A percentile compares a stretch with the other conserved stretches of the same genome.
These are phyloP conservation scores for Aspergillus egyptiacus DNA, from an alignment of 495 filamentous ascomycete species.

Conservation along the genomic window DNA sequence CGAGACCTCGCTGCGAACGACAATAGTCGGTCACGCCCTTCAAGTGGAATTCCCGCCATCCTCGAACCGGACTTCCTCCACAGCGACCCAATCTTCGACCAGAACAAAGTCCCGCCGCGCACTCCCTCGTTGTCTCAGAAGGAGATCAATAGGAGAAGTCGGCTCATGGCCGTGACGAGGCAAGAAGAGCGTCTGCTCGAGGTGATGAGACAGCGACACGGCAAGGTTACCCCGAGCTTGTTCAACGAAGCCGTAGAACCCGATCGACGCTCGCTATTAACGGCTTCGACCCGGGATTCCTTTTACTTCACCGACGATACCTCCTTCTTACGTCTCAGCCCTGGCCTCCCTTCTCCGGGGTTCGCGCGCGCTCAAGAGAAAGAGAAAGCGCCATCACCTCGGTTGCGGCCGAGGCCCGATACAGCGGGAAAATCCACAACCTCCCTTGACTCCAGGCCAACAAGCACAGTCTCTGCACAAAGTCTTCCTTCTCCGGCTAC, in stretches of 20 bases:
- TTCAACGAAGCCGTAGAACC: slow-evolving; percentile 46
- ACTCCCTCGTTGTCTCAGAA: slow-evolving; percentile 15
- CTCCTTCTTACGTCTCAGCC: slow-evolving; percentile 42
- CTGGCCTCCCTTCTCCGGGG: slow-evolving; percentile 24
- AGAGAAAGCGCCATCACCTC: slow-evolving; percentile 27
- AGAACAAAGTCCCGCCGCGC: neutral
- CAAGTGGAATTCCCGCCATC: slow-evolving; percentile 32
- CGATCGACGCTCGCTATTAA: slow-evolving; percentile 29
- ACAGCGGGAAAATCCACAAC: slow-evolving; percentile 34
- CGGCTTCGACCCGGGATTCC: slow-evolving; percentile 33
- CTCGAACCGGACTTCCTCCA: slow-evolving; percentile 28
- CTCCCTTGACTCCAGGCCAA: slow-evolving; percentile 27
- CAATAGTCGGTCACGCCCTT: slow-evolving; percentile 27
- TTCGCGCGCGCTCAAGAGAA: slow-evolving; percentile 21
- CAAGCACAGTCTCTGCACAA: slow-evolving; percentile 35
- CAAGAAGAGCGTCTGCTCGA: slow-evolving; percentile 81
- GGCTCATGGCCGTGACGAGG: slow-evolving; percentile 77
- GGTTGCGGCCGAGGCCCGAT: slow-evolving; percentile 35
- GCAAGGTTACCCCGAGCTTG: slow-evolving; percentile 67
- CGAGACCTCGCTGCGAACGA: slow-evolving; percentile 21
- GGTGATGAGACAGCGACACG: slow-evolving; percentile 71
- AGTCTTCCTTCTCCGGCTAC: slow-evolving; percentile 37
- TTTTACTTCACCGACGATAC: slow-evolving; percentile 37
- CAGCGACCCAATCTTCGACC: slow-evolving; percentile 18
- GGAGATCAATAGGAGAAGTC: slow-evolving; percentile 45